Evolutionary conservation across 495 filamentous ascomycete genomes (phyloP).

Genomic region (Neurospora sp.): DNA sequence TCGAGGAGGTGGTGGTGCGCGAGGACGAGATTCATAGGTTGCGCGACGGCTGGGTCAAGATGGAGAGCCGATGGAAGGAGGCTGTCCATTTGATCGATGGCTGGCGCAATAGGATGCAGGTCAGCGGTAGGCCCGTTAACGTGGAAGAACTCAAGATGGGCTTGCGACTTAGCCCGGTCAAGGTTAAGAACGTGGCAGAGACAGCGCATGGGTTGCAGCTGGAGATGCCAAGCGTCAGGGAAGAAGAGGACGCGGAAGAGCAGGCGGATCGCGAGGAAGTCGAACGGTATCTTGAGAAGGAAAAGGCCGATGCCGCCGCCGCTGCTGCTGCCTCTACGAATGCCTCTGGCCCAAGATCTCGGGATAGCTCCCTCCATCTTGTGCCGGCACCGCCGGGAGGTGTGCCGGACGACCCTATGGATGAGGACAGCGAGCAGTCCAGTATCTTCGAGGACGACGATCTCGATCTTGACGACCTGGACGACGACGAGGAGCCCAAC

Average conservation of each 20-base stretch:
- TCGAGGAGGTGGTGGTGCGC: slow-evolving; percentile 85
- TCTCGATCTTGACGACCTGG: slow-evolving; percentile 37
- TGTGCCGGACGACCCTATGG: slow-evolving; percentile 19
- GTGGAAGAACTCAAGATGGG: slow-evolving; percentile 75
- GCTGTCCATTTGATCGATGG: slow-evolving; percentile 83
- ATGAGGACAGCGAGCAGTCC: slow-evolving; percentile 30
- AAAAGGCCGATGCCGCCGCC: not conserved
- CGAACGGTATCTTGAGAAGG: not conserved
- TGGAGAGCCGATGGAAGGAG: slow-evolving; percentile 85
- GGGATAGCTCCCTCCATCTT: slow-evolving; percentile 18
- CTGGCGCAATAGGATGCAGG: slow-evolving; percentile 77
- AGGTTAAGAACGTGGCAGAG: slow-evolving; percentile 42
- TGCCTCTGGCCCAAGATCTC: not conserved
- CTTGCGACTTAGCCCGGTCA: slow-evolving; percentile 54
- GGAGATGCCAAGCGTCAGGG: slow-evolving; percentile 27
- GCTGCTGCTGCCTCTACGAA: not conserved
- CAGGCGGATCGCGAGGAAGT: not conserved
- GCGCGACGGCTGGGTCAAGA: slow-evolving; percentile 77
- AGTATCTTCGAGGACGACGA: slow-evolving; percentile 46
- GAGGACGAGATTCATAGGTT: slow-evolving; percentile 82
- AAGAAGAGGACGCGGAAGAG: slow-evolving; percentile 30
- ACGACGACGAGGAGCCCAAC: slow-evolving; percentile 38
- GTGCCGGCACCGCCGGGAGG: slow-evolving; percentile 22
- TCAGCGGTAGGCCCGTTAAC: slow-evolving; percentile 69
- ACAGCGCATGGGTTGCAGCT: slow-evolving; percentile 27